A percentile compares a stretch with the other conserved stretches of the same genome.
Evolutionary conservation across 441 rosid genomes (phyloP).

Genomic region (Adansonia rubrostipa): DNA sequence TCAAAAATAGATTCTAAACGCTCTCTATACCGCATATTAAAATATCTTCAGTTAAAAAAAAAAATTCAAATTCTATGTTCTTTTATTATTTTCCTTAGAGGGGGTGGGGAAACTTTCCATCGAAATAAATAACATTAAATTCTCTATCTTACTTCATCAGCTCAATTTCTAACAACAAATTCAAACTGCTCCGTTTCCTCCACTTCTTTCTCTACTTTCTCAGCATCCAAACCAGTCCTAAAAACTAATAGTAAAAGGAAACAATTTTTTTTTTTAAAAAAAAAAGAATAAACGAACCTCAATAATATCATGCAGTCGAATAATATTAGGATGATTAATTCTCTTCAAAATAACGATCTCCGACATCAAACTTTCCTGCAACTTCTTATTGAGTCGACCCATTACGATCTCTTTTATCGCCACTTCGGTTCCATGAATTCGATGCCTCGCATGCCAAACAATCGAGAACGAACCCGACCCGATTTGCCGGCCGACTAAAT

Average conservation of each 20-base stretch:
- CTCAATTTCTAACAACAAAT: conserved; percentile 4
- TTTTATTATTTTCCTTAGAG: neutral
- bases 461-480: conserved; percentile 99
- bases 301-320: conserved; percentile 84
- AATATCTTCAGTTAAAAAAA: neutral
- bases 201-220: neutral
- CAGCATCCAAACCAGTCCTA: neutral
- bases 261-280: neutral
- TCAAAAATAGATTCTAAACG: neutral
- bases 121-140: neutral
- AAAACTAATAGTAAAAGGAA: neutral
- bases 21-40: neutral
- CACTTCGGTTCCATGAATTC: conserved; percentile 85
- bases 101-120: neutral
- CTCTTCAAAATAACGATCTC: conserved; percentile 81
- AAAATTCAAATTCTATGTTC: neutral
- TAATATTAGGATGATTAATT: conserved; percentile 85
- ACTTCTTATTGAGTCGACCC: conserved; percentile 70
- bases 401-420: conserved; percentile 92
- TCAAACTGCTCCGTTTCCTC: conserved; percentile 13
- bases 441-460: conserved; percentile 93
- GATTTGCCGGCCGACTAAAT: conserved; percentile 73
- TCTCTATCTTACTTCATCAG: neutral
- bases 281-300: conserved; percentile 56
- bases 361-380: conserved; percentile 90